These are phyloP conservation scores for Marasmius oreades DNA, from an alignment of 1,284 basidiomycete genomes.

Conservation along the genomic window DNA sequence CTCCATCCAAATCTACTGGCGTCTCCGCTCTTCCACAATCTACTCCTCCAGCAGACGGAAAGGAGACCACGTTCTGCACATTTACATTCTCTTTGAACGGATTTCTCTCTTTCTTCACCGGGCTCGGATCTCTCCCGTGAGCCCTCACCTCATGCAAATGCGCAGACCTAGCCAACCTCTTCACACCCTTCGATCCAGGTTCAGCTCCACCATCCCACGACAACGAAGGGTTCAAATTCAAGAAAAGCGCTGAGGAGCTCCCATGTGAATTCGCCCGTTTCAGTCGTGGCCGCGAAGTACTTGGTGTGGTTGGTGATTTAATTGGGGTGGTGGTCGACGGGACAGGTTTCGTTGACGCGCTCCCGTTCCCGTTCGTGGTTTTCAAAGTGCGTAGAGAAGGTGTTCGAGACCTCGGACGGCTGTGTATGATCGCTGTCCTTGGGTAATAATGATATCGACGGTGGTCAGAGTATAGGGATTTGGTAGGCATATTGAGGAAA, in stretches of 20 bases:
- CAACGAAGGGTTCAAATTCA: conserved; percentile 5
- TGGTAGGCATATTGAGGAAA: no score
- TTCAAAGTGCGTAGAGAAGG: conserved; percentile 4
- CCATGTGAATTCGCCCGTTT: conserved; percentile 47
- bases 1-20: neutral
- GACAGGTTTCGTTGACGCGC: conserved; percentile 3
- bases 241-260: neutral
- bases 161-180: conserved; percentile 63
- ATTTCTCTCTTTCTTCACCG: neutral
- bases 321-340: conserved; percentile 9
- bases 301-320: conserved; percentile 14
- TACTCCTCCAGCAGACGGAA: neutral
- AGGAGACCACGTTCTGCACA: conserved; percentile 8
- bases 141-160: conserved; percentile 68
- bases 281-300: conserved; percentile 29
- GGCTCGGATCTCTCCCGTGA: neutral
- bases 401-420: neutral
- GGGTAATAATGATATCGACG: neutral
- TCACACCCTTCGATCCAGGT: conserved; percentile 43
- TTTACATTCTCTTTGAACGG: neutral
- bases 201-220: conserved; percentile 17
- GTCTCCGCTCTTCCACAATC: neutral
- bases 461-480: neutral
- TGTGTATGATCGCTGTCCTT: neutral
- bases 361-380: conserved; percentile 13